A percentile compares a stretch with the other conserved stretches of the same genome.
These are phyloP conservation scores for Scheffersomyces cryptocercus DNA, from an alignment of 1,139 yeast species.

Conservation along the genomic window DNA sequence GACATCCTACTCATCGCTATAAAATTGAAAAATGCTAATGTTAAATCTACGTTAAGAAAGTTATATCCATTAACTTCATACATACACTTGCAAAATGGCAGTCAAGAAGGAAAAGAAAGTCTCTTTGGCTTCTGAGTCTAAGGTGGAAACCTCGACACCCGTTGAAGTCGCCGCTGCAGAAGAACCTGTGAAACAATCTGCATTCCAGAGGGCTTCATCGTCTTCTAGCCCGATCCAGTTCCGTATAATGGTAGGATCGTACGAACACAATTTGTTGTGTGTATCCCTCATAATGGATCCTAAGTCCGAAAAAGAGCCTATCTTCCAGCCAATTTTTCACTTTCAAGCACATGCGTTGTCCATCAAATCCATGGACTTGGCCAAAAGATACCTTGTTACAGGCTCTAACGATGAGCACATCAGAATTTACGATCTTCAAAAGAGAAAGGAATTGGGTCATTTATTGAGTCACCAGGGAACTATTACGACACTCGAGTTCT, in stretches of 20 bases:
- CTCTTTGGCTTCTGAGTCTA: too few relatives aligned
- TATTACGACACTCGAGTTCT: constrained; percentile 73
- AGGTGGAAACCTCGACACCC: too few relatives aligned
- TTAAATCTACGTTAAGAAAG: too few relatives aligned
- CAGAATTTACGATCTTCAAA: constrained; percentile 88
- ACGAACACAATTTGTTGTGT: constrained; percentile 90
- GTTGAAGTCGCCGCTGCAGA: too few relatives aligned
- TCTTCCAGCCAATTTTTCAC: constrained; percentile 92
- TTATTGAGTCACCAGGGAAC: constrained; percentile 89
- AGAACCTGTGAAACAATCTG: too few relatives aligned
- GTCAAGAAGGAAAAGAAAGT: too few relatives aligned
- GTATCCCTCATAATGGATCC: constrained; percentile 63
- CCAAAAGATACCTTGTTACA: constrained; percentile 83
- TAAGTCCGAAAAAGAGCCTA: constrained; percentile 37
- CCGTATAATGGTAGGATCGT: constrained; percentile 89
- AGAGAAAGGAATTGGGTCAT: constrained; percentile 91
- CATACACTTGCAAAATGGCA: too few relatives aligned
- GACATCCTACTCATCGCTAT: too few relatives aligned
- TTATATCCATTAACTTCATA: too few relatives aligned
- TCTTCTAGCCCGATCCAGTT: constrained; percentile 37
- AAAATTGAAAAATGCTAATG: too few relatives aligned
- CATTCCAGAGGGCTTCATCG: too few relatives aligned
- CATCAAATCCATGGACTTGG: constrained; percentile 79
- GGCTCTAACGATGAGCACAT: constrained; percentile 98
- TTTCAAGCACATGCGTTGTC: constrained; percentile 93